These are phyloP conservation scores for Entomortierella chlamydospora DNA, from an alignment of 192 early-diverging fungal genomes.

Conservation along the genomic window DNA sequence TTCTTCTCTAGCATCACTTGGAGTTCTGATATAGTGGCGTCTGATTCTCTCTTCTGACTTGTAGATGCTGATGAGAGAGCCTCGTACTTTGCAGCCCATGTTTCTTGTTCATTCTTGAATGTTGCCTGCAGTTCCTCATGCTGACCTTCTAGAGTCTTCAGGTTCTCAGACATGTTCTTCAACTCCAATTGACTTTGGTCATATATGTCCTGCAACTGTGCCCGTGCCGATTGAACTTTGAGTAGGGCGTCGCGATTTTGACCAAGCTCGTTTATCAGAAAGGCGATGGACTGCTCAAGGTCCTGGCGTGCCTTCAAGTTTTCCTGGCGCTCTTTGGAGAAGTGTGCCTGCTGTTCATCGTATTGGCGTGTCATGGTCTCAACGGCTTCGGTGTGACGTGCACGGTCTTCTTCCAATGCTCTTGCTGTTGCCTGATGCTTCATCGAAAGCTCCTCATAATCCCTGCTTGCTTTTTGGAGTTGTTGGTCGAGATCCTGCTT, in stretches of 20 bases:
- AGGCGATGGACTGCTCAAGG: slow-evolving; percentile 20
- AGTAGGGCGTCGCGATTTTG: slow-evolving; percentile 33
- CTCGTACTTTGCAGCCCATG: slow-evolving; percentile 3
- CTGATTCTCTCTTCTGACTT: slow-evolving; percentile 6
- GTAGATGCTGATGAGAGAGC: not conserved
- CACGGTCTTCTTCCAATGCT: slow-evolving; percentile 6
- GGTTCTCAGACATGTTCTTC: slow-evolving; percentile 5
- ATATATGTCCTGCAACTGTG: slow-evolving; percentile 13
- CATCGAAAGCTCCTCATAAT: not conserved
- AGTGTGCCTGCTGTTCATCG: slow-evolving; percentile 27
- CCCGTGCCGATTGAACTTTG: slow-evolving; percentile 12
- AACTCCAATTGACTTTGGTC: slow-evolving; percentile 21
- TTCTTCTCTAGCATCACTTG: slow-evolving; percentile 1
- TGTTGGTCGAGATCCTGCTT: slow-evolving; percentile 13
- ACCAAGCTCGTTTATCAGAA: slow-evolving; percentile 24
- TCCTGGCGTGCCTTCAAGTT: slow-evolving; percentile 16
- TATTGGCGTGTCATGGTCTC: slow-evolving; percentile 20
- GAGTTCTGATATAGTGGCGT: slow-evolving; percentile 1
- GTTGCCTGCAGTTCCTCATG: slow-evolving; percentile 9
- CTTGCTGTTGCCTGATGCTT: slow-evolving; percentile 13
- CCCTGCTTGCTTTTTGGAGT: not conserved
- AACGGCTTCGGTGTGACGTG: slow-evolving; percentile 16
- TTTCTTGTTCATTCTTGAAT: slow-evolving; percentile 9
- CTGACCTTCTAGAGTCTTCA: slow-evolving; percentile 8
- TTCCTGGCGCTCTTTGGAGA: slow-evolving; percentile 17